Base-by-base conservation (phyloP, 1,139 yeast species). In the Sugiyamaella sp. region DNA sequence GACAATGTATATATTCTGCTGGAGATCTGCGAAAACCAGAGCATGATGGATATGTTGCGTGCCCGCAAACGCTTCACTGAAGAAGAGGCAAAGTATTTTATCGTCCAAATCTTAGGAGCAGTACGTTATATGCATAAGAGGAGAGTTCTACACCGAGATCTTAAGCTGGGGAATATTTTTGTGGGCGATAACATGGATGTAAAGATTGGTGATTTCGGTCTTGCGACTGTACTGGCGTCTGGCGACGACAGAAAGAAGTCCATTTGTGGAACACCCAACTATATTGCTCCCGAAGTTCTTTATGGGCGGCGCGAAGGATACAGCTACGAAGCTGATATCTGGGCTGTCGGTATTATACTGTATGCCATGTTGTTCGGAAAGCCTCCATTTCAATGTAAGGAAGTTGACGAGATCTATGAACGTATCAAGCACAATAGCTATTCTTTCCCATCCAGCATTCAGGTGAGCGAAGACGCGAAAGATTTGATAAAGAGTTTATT, bases 341-440 rank as follows among this genome's bases (percentile, higher is more conserved):
- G 99, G 99, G 95, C 98, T 5, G 84, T 90, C 63, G 99, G 99
- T 57, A 89, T 93, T 57, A 93, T 93, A 89, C 79, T 93, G 76
- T 93, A 86, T 67, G 96, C 97, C 4, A 79, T 93, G 72, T 76
- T 93, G 52, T 79, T 86, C 52, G 98, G 98, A 27, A 90, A 89
- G 70, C 98, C 99, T 16, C 99, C 99, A 2, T 93, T 93, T 74
- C 99, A 93, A 74, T 90, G 96, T 35, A 89, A 89, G 69, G 97
- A 91, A 68, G 97, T 95, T 50, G 88, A 90, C 66, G 84, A 88
- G 53, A 93, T 95, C 61, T 95, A 95, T 72, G 96, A 90, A 54
- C 66, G 97, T 71, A 93, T 95, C 70, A 89, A 90, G 71, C 79
- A 80, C 56, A 86, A 87, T 53, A 96, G 89, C 62, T 90, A 85